phyloP scores from a whole-genome alignment of 192 early-diverging fungal species.

The Entophlyctis helioformis region DNA sequence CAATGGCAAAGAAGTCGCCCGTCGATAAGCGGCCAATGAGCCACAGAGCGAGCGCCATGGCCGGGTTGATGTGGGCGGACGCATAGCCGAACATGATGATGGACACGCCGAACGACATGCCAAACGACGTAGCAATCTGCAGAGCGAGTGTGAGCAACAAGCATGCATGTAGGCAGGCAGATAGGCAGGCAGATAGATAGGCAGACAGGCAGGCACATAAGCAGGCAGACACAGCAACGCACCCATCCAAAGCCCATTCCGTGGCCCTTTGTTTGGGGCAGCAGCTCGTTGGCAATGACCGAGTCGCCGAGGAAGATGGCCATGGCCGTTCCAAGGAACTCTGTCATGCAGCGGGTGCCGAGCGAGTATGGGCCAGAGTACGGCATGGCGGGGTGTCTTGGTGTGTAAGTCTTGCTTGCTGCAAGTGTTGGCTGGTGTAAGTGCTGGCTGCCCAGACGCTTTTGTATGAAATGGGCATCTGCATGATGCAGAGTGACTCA shows the following conservation, averaged over 20 bases:
- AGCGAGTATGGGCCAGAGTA: conserved; percentile 3
- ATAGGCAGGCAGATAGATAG: no score
- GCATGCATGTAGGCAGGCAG: no score
- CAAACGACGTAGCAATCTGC: no score
- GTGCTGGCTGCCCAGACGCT: no score
- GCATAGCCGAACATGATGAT: conserved; percentile 14
- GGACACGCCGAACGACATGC: not conserved
- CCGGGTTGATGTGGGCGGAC: conserved; percentile 18
- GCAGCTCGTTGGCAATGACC: conserved; percentile 15
- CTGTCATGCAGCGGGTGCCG: conserved; percentile 9
- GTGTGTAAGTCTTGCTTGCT: no score
- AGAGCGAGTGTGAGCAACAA: no score
- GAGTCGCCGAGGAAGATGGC: conserved; percentile 6
- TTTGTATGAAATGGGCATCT: no score
- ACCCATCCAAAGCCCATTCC: conserved; percentile 14
- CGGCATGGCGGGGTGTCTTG: no score
- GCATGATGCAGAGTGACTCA: no score
- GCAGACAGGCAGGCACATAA: no score
- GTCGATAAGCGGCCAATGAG: conserved; percentile 2
- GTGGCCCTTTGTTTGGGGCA: conserved; percentile 18
- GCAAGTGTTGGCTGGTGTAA: no score
- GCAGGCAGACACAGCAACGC: not conserved
- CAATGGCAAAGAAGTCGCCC: conserved; percentile 10
- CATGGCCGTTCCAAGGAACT: conserved; percentile 12
- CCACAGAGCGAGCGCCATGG: conserved; percentile 7